phyloP scores from a whole-genome alignment of 352 stramenopile genomes.

The Globisporangium spinosum region DNA sequence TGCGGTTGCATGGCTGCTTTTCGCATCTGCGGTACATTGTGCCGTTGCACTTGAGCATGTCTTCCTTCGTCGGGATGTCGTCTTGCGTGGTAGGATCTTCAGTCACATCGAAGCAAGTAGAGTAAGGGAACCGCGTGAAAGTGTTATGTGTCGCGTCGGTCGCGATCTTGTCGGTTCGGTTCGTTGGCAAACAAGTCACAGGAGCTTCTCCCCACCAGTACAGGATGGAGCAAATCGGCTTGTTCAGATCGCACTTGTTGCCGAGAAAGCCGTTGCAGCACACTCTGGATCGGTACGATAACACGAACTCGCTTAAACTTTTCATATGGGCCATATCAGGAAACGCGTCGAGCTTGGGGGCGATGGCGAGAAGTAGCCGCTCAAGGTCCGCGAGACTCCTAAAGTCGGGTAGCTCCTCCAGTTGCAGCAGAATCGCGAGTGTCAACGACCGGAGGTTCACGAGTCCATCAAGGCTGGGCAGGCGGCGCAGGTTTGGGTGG shows the following conservation, averaged over 20 bases:
- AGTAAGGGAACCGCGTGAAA: background rate
- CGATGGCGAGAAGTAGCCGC: background rate
- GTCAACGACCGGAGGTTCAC: conserved; percentile 1
- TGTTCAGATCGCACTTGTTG: conserved; percentile 9
- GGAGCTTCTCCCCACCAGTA: background rate
- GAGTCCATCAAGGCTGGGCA: background rate
- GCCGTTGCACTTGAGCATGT: too few relatives aligned
- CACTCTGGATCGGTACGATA: background rate
- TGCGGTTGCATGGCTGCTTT: too few relatives aligned
- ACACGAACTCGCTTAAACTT: conserved; percentile 3
- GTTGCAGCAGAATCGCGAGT: background rate
- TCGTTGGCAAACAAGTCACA: background rate
- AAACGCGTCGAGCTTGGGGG: background rate
- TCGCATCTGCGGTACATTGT: too few relatives aligned
- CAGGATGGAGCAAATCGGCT: background rate
- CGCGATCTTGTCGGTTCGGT: conserved; percentile 7
- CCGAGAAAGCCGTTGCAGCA: conserved; percentile 22
- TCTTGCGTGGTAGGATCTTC: too few relatives aligned
- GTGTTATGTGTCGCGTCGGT: background rate
- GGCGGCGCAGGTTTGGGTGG: background rate
- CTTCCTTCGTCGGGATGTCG: too few relatives aligned
- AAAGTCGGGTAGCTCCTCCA: background rate
- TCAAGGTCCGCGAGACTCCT: background rate
- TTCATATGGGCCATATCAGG: conserved; percentile 11
- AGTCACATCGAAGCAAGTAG: too few relatives aligned